A percentile compares a stretch with the other conserved stretches of the same genome.
Conservation (phyloP, 805 yeast genomes). For the Nakazawaea wyomingensis region DNA sequence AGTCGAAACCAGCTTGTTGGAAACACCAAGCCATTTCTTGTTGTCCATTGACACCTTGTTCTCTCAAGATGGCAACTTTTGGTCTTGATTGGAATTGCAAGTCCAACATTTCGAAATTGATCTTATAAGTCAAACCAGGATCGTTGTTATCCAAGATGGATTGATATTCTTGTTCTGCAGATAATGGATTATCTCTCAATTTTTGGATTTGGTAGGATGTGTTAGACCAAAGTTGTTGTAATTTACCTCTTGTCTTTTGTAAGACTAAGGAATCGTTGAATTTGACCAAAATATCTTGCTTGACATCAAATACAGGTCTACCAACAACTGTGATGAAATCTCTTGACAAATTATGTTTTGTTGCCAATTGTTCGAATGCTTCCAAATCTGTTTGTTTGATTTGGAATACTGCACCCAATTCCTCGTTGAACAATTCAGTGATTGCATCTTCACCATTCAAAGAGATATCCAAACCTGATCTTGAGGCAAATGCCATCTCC, state of each 20-base stretch:
- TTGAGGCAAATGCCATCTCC: slow-evolving; percentile 97
- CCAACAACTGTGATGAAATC: slow-evolving; percentile 61
- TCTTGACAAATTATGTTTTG: slow-evolving; percentile 51
- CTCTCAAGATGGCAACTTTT: slow-evolving; percentile 92
- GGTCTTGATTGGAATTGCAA: slow-evolving; percentile 55
- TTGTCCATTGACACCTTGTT: slow-evolving; percentile 98
- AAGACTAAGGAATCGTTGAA: slow-evolving; percentile 42
- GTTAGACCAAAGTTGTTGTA: slow-evolving; percentile 81
- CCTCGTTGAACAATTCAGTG: slow-evolving; percentile 78
- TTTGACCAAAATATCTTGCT: slow-evolving; percentile 48
- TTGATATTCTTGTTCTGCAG: slow-evolving; percentile 82
- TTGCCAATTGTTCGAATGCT: slow-evolving; percentile 50
- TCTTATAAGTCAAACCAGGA: slow-evolving; percentile 83
- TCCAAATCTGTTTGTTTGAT: slow-evolving; percentile 48
- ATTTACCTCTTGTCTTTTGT: slow-evolving; percentile 53
- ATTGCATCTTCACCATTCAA: slow-evolving; percentile 40
- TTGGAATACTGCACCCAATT: slow-evolving; percentile 95
- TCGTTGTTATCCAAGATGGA: slow-evolving; percentile 72
- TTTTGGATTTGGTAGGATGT: slow-evolving; percentile 89
- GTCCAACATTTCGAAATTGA: slow-evolving; percentile 61
- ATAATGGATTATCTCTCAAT: slow-evolving; percentile 88
- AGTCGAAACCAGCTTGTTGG: slow-evolving; percentile 88
- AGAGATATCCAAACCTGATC: slow-evolving; percentile 70
- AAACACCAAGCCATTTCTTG: slow-evolving; percentile 98
- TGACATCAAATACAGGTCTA: slow-evolving; percentile 49